A percentile compares a stretch with the other conserved stretches of the same genome.
Evolutionary conservation across 2,329 filamentous ascomycete species (phyloP).

Genomic region (Microsporum audouinii): DNA sequence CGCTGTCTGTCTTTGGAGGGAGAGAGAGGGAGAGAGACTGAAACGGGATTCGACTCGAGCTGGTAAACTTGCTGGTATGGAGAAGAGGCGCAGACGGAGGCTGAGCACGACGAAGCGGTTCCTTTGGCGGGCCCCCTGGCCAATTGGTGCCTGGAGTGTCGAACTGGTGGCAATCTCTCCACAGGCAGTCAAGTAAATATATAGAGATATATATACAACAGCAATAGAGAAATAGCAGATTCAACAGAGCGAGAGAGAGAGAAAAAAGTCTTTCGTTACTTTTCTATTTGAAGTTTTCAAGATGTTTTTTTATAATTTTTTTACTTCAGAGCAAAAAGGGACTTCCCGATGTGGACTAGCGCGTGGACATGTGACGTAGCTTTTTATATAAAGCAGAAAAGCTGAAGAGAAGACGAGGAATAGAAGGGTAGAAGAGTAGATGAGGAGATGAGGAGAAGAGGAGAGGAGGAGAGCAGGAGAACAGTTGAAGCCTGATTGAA

Average conservation of each 20-base stretch:
- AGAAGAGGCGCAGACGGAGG: slow-evolving; percentile 1
- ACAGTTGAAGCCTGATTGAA: not conserved
- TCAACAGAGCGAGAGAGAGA: no score
- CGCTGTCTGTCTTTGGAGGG: not conserved
- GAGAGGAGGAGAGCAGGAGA: not conserved
- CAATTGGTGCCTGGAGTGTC: not conserved
- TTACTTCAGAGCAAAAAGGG: not conserved
- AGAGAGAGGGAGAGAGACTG: not conserved
- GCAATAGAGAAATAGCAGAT: no score
- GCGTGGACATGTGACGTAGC: not conserved
- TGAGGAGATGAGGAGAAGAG: not conserved
- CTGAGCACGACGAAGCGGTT: not conserved
- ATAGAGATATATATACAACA: no score
- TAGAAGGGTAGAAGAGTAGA: not conserved
- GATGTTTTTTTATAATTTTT: not conserved
- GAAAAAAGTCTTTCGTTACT: not conserved
- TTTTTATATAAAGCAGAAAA: not conserved
- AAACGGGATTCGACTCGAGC: not conserved
- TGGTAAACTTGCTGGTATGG: not conserved
- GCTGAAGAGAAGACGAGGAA: not conserved
- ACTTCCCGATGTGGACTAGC: not conserved
- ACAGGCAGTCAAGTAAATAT: not conserved
- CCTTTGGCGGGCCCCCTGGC: not conserved
- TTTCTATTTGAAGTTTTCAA: not conserved
- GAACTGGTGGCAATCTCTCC: not conserved